Evolutionary conservation across 2,329 filamentous ascomycete species (phyloP), one percentile per base, ranked within the genome.

Genomic region (Cladobotryum mycophilum): DNA sequence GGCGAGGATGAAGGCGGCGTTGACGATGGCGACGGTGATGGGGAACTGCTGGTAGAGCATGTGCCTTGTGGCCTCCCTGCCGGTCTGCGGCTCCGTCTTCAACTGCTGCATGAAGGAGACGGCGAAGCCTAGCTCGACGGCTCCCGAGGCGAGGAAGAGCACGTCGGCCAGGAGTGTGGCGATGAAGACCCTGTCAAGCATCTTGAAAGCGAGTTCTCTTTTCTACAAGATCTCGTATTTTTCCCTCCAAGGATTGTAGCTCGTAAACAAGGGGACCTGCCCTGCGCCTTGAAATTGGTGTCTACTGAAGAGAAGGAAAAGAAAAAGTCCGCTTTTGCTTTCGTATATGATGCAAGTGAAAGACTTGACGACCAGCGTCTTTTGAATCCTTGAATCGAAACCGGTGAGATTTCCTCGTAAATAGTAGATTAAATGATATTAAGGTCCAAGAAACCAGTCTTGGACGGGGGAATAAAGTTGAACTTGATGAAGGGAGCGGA

Each of bases 1-100:
- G 59, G 81, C 62, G 66, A 92, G 82, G 64, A 90, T 79, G 61
- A 91, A 73, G 60, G 84, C 75, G 54, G 84, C 80, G 66, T 91
- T 91, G 62, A 77, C 82, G 56, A 91, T 81, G 53, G 83, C 85
- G 47, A 83, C 86, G 79, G 71, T 73, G 46, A 82, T 66, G 9
- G 79, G 79, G 51, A 82, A 80, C 30, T 65, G 64, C 56, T 73
- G 70, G 64, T 80, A 79, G 18, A 82, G 64, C 40, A 82, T 64
- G 55, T 78, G 71, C 51, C 74, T 70, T 30, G 75, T 75, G 25
- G 75, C 76, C 51, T 77, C 67, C 49, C 65, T 60, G 49, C 79
- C 79, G 41, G 74, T 67, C 4, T 58, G 62, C 33, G 76, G 70
- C 12, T 56, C 45, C 54, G 76, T 63, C 63, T 70, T 66, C 63